These are phyloP conservation scores for Tricholoma hemisulphureum DNA, from an alignment of 768 basidiomycete genomes.

Conservation along the genomic window DNA sequence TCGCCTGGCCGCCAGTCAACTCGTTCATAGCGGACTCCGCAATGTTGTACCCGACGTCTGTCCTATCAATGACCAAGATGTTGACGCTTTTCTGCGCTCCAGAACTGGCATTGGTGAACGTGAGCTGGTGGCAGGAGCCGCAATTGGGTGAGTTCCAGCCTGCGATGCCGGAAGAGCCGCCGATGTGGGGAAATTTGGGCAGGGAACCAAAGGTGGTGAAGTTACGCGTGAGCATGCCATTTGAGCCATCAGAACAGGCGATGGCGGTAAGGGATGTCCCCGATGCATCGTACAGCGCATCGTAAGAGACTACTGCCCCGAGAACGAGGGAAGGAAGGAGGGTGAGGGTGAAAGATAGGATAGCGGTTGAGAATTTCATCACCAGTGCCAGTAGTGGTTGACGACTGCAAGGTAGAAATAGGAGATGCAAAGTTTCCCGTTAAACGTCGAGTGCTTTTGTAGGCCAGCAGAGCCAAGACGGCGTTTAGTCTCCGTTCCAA, in stretches of 20 bases:
- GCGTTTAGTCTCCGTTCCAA: neutral
- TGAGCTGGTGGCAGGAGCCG: constrained; percentile 53
- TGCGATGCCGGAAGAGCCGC: constrained; percentile 41
- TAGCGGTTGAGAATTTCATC: constrained; percentile 33
- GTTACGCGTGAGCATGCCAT: constrained; percentile 39
- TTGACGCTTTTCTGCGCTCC: constrained; percentile 33
- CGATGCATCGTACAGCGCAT: constrained; percentile 39
- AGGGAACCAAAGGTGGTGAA: constrained; percentile 46
- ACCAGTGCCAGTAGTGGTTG: constrained; percentile 10
- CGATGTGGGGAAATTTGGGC: constrained; percentile 54
- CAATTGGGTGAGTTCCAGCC: constrained; percentile 49
- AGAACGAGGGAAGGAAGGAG: constrained; percentile 7
- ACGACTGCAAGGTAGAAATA: neutral
- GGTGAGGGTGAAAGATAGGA: constrained; percentile 21
- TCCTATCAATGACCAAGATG: constrained; percentile 47
- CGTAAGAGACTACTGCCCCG: constrained; percentile 28
- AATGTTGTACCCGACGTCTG: constrained; percentile 20
- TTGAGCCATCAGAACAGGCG: constrained; percentile 49
- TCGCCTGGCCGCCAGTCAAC: constrained; percentile 19
- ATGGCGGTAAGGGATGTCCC: constrained; percentile 33
- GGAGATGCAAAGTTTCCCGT: neutral
- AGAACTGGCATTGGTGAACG: constrained; percentile 29
- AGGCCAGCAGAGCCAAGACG: neutral
- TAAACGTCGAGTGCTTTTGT: neutral
- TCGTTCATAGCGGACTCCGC: constrained; percentile 28